Evolutionary conservation across 306 rosid species (phyloP), one percentile per base, ranked within the genome.

Genomic region (Pterocarpus santalinus): DNA sequence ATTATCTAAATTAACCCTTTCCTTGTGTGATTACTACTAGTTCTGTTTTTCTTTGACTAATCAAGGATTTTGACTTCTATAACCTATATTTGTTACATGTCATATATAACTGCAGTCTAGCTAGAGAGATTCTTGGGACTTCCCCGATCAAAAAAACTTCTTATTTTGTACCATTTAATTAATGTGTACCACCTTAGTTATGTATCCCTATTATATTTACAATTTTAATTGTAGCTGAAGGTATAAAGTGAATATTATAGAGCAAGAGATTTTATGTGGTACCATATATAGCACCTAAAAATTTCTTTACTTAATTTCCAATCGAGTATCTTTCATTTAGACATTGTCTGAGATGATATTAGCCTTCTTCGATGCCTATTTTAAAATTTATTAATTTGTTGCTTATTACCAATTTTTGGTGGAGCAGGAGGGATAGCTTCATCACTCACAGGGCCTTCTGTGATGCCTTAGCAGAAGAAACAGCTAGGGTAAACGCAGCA

Each of bases 401-500:
- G 61, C 14, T 44, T 30, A 38, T 33, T 51, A 30, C 46, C 10
- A 43, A 6, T 43, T 17, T 17, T 73, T 28, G 80, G 57, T 34
- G 41, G 83, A 74, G 88, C 91, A 91, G 95, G 89, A 75, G 95
- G 78, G 95, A 91, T 53, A 91, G 93, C 87, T 91, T 91, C 86
- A 91, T 91, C 63, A 91, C 93, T 46, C 95, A 91, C 77, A 82
- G 95, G 72, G 93, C 91, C 28, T 91, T 91, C 81, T 91, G 95
- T 17, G 93, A 91, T n/a, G 95, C 95, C 63, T 91, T 91, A 28
- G 95, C 95, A 5, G 95, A 91, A 87, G 95, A 91, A 85, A 87
- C 95, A 53, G 95, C 93, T 0, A 80, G 91, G 78, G 82, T 91
- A 56, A 91, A 89, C 22, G 95, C 90, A 72, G 82, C 68, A 34